These are phyloP conservation scores for Citropsis articulata DNA, from an alignment of 345 rosid genomes.

Conservation along the genomic window DNA sequence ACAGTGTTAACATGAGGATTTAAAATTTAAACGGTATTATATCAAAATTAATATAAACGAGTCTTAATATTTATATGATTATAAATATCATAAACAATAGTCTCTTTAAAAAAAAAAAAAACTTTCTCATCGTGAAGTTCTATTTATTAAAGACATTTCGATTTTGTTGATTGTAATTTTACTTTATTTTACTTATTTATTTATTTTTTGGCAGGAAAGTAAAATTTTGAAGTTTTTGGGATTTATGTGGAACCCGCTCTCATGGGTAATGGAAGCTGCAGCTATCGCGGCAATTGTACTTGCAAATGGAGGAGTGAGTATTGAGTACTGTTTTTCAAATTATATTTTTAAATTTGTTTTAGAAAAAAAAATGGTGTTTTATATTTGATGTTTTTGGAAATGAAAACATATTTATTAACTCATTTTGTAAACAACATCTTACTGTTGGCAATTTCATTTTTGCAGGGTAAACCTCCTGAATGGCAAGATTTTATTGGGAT, in stretches of 20 bases:
- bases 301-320: slow-evolving; percentile 66
- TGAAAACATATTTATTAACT: too few relatives aligned
- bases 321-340: background rate
- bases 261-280: slow-evolving; percentile 80
- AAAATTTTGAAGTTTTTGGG: slow-evolving; percentile 58
- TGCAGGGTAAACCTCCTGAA: slow-evolving; percentile 59
- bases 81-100: too few relatives aligned
- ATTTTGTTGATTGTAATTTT: background rate
- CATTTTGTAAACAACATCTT: background rate
- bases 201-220: slow-evolving; percentile 39
- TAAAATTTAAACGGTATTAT: too few relatives aligned
- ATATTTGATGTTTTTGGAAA: too few relatives aligned
- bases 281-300: slow-evolving; percentile 72
- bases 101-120: too few relatives aligned
- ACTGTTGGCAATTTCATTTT: background rate
- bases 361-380: too few relatives aligned
- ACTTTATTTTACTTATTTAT: too few relatives aligned
- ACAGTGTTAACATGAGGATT: too few relatives aligned
- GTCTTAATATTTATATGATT: too few relatives aligned
- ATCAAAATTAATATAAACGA: too few relatives aligned
- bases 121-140: too few relatives aligned
- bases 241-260: slow-evolving; percentile 74
- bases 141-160: too few relatives aligned
- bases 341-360: background rate
- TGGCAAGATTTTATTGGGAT: slow-evolving; percentile 75